Percentiles rank a stretch among this genome's conserved stretches.
Evolutionary conservation across 768 basidiomycete genomes (phyloP).

Genomic region (Auriscalpium microsporum): DNA sequence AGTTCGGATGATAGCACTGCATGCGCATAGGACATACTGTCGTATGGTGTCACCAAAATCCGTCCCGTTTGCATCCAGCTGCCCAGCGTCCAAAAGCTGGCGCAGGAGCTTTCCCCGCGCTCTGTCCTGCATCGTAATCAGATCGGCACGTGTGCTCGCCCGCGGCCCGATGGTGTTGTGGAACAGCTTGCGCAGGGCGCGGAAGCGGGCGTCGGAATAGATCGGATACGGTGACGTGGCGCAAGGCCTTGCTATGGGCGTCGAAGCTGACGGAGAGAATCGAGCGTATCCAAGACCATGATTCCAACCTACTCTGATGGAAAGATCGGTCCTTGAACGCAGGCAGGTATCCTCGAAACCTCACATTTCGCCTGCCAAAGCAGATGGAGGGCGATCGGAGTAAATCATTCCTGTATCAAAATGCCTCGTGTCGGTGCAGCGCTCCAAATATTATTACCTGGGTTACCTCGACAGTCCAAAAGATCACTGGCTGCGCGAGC

Average conservation of each 20-base stretch:
- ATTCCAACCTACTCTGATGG: conserved; percentile 27
- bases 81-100: conserved; percentile 6
- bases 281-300: conserved; percentile 27
- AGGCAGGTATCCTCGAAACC: conserved; percentile 1
- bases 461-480: neutral
- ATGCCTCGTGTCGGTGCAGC: neutral
- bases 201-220: conserved; percentile 20
- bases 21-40: conserved; percentile 11
- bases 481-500: neutral
- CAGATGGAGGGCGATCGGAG: conserved; percentile 24
- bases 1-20: neutral
- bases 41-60: conserved; percentile 17
- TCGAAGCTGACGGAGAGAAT: conserved; percentile 19
- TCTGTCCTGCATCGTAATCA: conserved; percentile 15
- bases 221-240: neutral
- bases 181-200: conserved; percentile 27
- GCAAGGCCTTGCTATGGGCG: neutral
- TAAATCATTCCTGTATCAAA: conserved; percentile 21
- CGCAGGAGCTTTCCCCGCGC: conserved; percentile 12
- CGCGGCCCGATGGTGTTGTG: conserved; percentile 26
- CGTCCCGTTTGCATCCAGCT: conserved; percentile 4
- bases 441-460: neutral
- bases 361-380: conserved; percentile 27
- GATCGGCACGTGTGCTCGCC: conserved; percentile 13
- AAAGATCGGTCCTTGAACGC: neutral